Conservation (phyloP, 2,329 filamentous ascomycete species). For the Alternaria sp. region DNA sequence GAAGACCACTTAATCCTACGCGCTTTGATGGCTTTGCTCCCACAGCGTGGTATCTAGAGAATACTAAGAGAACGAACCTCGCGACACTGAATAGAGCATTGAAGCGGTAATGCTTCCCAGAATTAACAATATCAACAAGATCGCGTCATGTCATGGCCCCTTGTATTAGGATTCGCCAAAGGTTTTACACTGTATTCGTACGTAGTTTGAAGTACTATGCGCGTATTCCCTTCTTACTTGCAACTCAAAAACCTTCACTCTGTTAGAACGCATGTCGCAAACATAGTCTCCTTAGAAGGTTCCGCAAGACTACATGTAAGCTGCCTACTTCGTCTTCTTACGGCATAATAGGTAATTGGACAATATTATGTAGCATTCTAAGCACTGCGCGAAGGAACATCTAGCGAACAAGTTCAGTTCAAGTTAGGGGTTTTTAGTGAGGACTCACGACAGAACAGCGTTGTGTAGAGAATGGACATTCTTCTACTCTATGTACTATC, state of each 20-base stretch:
- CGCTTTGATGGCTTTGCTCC: background rate
- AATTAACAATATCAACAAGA: background rate
- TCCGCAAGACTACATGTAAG: background rate
- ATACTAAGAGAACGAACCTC: background rate
- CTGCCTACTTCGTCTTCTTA: background rate
- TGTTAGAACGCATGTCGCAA: background rate
- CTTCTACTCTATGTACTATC: background rate
- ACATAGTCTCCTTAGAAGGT: background rate
- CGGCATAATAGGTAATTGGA: too few relatives aligned
- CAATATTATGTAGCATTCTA: background rate
- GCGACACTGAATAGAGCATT: background rate
- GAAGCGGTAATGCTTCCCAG: background rate
- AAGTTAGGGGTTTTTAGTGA: background rate
- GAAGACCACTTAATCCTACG: background rate
- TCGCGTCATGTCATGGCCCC: background rate
- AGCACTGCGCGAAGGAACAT: background rate
- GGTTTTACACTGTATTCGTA: background rate
- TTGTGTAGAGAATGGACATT: background rate
- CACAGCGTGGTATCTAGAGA: rapidly evolving
- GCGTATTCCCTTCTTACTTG: background rate
- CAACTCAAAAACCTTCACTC: background rate
- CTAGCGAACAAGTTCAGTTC: background rate
- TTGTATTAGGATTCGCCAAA: background rate
- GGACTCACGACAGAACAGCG: background rate
- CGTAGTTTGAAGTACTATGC: background rate